Evolutionary conservation across 2,329 filamentous ascomycete species (phyloP), one percentile per base, ranked within the genome.

Genomic region (Colletotrichum sp.): DNA sequence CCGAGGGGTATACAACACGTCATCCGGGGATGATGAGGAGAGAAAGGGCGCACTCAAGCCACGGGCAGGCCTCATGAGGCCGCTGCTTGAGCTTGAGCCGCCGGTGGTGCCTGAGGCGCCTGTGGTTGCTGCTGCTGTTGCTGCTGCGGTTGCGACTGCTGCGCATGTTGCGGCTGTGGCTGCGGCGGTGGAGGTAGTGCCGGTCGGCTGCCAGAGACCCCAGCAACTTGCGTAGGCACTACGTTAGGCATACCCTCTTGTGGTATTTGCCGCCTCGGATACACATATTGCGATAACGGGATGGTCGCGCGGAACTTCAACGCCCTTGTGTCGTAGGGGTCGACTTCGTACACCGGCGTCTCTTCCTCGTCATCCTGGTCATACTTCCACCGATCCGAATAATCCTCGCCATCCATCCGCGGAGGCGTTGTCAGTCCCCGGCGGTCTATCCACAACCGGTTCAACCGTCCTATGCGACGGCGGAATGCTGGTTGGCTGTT

Each of bases 391-490:
- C 93, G 91, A 82, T 96, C 94, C 30, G 85, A 86, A 72, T 89
- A 85, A 66, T 88, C 82, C 28, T 84, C 83, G 60, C 83, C 80
- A 52, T 89, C 85, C 81, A 84, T 84, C 83, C 85, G 87, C 82
- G 84, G 87, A 75, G 87, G 86, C 67, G 87, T 90, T 58, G 84
- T 90, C 82, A 95, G 87, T 72, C 93, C 93, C 79, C 94, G 93
- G 80, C 96, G 93, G 85, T 99, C 97, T 79, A 99, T 95, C 91
- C 96, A 95, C 79, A 98, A 84, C 52, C 96, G 93, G 78, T 96
- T 95, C 77, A 96, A 90, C 79, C 96, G 94, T 70, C 96, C 96
- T 71, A 96, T 92, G 75, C 97, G 93, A 78, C 96, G 92, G 79
- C 96, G 93, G 88, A 94, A 98, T 18, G 93, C 93, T 71, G 94